Percentiles rank a stretch among this genome's conserved stretches.
Evolutionary conservation across 2,329 filamentous ascomycete species (phyloP).

Genomic region (Fonsecaea erecta): DNA sequence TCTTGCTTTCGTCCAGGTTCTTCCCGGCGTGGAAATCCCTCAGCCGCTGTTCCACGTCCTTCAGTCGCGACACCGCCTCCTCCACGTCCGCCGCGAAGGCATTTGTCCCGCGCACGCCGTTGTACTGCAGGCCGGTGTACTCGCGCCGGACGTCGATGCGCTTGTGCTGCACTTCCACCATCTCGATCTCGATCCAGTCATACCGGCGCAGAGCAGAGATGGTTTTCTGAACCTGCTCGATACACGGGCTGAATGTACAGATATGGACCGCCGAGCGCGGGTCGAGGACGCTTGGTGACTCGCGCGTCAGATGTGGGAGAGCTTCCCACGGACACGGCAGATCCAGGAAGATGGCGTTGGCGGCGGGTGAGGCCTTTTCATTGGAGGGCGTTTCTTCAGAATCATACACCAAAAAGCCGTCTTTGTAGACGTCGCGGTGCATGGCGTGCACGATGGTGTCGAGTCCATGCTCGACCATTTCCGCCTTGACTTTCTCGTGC

Average conservation of each 20-base stretch:
- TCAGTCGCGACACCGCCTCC: constrained; percentile 75
- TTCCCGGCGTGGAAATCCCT: constrained; percentile 63
- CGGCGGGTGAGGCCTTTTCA: constrained; percentile 47
- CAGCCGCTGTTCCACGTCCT: constrained; percentile 72
- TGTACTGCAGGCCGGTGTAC: constrained; percentile 72
- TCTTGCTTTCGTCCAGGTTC: constrained; percentile 36
- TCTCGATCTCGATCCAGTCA: constrained; percentile 89
- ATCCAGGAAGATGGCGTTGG: constrained; percentile 56
- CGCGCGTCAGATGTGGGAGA: constrained; percentile 52
- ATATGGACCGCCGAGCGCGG: constrained; percentile 74
- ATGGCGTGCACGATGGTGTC: constrained; percentile 51
- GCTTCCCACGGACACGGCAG: constrained; percentile 58
- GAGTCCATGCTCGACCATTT: constrained; percentile 52
- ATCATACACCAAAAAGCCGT: constrained; percentile 50
- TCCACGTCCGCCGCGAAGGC: constrained; percentile 73
- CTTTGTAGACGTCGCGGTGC: constrained; percentile 56
- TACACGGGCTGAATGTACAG: constrained; percentile 95
- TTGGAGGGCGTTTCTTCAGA: background rate
- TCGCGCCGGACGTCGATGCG: constrained; percentile 83
- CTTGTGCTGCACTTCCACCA: constrained; percentile 84
- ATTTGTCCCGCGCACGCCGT: constrained; percentile 69
- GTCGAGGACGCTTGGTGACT: constrained; percentile 63
- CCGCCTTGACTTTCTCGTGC: constrained; percentile 47
- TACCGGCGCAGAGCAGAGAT: constrained; percentile 77
- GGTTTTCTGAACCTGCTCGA: constrained; percentile 91